phyloP scores from a whole-genome alignment of 1,139 yeast species.

The Diutina pseudorugosa region DNA sequence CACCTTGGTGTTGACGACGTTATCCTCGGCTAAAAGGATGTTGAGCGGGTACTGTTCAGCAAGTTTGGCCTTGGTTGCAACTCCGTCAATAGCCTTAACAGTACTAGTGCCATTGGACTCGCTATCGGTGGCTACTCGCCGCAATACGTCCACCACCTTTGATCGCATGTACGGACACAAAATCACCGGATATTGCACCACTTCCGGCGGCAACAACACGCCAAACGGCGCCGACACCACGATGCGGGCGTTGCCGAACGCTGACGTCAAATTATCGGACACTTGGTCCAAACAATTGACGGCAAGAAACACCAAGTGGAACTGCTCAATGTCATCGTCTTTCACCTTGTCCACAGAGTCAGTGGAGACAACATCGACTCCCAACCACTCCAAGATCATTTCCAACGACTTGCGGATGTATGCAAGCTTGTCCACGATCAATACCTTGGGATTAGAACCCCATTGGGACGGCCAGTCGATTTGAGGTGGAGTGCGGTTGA shows the following conservation, averaged over 20 bases:
- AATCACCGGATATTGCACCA: constrained; percentile 16
- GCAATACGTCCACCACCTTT: constrained; percentile 15
- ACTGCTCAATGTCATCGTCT: background rate
- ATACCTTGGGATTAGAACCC: constrained; percentile 11
- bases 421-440: constrained; percentile 23
- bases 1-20: constrained; percentile 36
- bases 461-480: background rate
- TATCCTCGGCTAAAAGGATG: constrained; percentile 43
- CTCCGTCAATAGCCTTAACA: background rate
- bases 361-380: background rate
- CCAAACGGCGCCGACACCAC: constrained; percentile 18
- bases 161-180: constrained; percentile 23
- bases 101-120: background rate
- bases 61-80: background rate
- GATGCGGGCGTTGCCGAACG: background rate
- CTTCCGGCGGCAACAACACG: constrained; percentile 14
- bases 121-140: constrained; percentile 5
- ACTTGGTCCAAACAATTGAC: background rate
- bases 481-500: constrained; percentile 1
- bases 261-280: background rate
- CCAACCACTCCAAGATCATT: constrained; percentile 13
- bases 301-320: background rate
- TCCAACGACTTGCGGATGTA: constrained; percentile 22
- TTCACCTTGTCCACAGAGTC: background rate
- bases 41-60: constrained; percentile 26